Evolutionary conservation across 345 rosid genomes (phyloP).

Genomic region (Murraya paniculata): DNA sequence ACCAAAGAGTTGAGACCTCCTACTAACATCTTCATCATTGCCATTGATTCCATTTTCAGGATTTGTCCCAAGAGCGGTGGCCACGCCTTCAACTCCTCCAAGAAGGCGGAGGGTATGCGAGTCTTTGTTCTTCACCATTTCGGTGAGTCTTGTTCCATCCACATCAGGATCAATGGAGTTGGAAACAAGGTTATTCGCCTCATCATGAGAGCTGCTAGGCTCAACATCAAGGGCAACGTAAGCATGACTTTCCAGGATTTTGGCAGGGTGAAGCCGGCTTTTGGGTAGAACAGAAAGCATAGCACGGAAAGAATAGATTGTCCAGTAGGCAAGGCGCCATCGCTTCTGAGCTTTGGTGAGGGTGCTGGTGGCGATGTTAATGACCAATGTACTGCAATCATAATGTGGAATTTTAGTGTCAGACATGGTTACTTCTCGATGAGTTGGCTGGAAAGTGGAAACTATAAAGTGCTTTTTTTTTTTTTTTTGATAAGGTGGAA

Average conservation of each 20-base stretch:
- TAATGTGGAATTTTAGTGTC: slow-evolving; percentile 20
- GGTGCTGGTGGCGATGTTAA: slow-evolving; percentile 31
- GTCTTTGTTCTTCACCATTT: slow-evolving; percentile 45
- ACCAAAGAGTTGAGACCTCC: slow-evolving; percentile 45
- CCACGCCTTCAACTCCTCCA: slow-evolving; percentile 55
- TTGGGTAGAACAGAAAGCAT: slow-evolving; percentile 51
- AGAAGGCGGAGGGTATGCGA: slow-evolving; percentile 27
- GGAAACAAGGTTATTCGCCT: slow-evolving; percentile 20
- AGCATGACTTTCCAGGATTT: slow-evolving; percentile 20
- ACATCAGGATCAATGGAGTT: slow-evolving; percentile 24
- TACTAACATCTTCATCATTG: slow-evolving; percentile 32
- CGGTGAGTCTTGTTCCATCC: slow-evolving; percentile 31
- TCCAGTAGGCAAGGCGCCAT: slow-evolving; percentile 58
- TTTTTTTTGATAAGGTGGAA: too few species aligned
- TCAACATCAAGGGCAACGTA: slow-evolving; percentile 31
- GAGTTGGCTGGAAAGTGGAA: too few species aligned
- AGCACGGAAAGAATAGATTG: slow-evolving; percentile 50
- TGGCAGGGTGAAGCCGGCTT: slow-evolving; percentile 26
- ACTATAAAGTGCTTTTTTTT: too few species aligned
- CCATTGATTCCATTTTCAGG: slow-evolving; percentile 43
- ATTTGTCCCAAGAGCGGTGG: slow-evolving; percentile 49
- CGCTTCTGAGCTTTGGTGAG: slow-evolving; percentile 54
- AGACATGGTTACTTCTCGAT: slow-evolving; percentile 25
- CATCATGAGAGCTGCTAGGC: slow-evolving; percentile 21
- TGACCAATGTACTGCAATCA: slow-evolving; percentile 31